phyloP scores from a whole-genome alignment of 495 filamentous ascomycete species.

The Penicillium tannophilum region DNA sequence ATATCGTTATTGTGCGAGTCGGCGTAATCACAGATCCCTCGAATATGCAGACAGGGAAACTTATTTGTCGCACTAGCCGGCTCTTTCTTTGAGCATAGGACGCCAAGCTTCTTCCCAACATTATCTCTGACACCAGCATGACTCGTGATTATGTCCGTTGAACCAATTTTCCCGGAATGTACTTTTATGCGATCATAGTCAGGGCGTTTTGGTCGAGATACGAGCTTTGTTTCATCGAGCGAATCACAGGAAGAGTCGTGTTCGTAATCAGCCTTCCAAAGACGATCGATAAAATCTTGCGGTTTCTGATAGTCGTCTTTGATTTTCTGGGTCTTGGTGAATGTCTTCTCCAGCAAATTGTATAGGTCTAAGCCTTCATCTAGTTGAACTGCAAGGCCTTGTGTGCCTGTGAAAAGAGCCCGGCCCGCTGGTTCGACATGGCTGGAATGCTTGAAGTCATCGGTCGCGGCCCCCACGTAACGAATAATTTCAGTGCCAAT shows the following conservation, averaged over 20 bases:
- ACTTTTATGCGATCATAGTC: conserved; percentile 4
- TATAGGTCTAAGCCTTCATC: conserved; percentile 3
- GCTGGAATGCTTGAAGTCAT: neutral
- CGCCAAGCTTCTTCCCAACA: neutral
- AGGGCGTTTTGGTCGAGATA: neutral
- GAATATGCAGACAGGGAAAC: conserved; percentile 2
- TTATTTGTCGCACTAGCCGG: neutral
- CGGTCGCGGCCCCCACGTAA: neutral
- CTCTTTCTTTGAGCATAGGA: conserved; percentile 1
- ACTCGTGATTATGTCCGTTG: neutral
- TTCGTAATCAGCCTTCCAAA: conserved; percentile 1
- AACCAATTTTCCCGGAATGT: neutral
- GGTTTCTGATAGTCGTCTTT: conserved; percentile 6
- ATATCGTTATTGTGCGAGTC: neutral
- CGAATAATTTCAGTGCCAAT: conserved; percentile 1
- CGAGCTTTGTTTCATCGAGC: neutral
- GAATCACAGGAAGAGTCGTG: neutral
- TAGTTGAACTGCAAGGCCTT: neutral
- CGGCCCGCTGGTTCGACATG: neutral
- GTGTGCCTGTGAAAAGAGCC: conserved; percentile 1
- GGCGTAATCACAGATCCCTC: conserved; percentile 2
- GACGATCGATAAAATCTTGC: neutral
- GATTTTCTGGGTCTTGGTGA: conserved; percentile 5
- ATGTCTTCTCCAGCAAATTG: neutral
- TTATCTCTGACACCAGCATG: neutral